Percentiles rank a stretch among this genome's conserved stretches.
phyloP scores from a whole-genome alignment of 2,329 filamentous ascomycete genomes.

The Nemania diffusa region DNA sequence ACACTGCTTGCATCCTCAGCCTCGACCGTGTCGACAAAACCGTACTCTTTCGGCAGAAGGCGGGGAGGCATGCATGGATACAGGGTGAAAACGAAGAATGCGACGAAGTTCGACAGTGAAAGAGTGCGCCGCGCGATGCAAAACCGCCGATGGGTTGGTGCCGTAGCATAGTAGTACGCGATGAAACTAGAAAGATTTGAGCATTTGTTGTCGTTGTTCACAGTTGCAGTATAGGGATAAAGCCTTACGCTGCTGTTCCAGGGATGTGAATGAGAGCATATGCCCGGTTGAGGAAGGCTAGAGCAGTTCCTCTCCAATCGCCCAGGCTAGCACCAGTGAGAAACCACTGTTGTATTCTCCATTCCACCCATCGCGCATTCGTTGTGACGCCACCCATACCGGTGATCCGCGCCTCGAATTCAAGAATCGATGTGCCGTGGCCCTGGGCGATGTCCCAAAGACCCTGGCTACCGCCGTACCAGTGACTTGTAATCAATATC shows the following conservation, averaged over 20 bases:
- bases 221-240: not conserved
- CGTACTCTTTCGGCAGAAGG: conserved; percentile 58
- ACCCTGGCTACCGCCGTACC: conserved; percentile 60
- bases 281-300: conserved; percentile 60
- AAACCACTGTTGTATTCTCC: conserved; percentile 48
- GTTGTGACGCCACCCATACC: conserved; percentile 41
- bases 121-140: conserved; percentile 57
- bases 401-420: conserved; percentile 52
- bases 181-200: conserved; percentile 51
- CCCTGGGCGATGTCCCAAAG: conserved; percentile 59
- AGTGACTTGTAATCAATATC: conserved; percentile 59
- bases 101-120: conserved; percentile 59
- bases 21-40: conserved; percentile 56
- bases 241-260: conserved; percentile 57
- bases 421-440: conserved; percentile 56
- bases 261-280: conserved; percentile 63
- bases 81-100: conserved; percentile 58
- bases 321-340: conserved; percentile 52
- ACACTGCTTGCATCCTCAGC: conserved; percentile 60
- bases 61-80: conserved; percentile 62
- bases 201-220: not conserved
- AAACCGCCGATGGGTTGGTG: conserved; percentile 52
- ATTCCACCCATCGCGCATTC: conserved; percentile 54
- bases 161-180: conserved; percentile 57
- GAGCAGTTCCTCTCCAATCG: conserved; percentile 47